Evolutionary conservation across 1,139 yeast species (phyloP).

Genomic region (Saccharomyces hybrid): DNA sequence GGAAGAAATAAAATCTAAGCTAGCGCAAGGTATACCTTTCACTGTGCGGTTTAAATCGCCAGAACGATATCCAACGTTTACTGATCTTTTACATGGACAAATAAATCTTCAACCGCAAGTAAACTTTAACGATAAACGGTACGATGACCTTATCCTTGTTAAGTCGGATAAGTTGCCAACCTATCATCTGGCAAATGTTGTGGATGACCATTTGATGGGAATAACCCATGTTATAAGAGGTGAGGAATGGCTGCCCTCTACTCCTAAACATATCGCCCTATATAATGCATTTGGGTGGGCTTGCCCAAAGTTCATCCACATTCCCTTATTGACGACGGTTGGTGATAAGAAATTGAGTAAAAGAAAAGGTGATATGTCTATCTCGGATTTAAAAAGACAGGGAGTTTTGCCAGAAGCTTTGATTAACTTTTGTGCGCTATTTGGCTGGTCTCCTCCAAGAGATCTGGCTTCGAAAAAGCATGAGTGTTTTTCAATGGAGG

Average conservation of each 20-base stretch:
- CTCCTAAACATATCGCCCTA: slow-evolving; percentile 87
- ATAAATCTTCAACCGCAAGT: slow-evolving; percentile 73
- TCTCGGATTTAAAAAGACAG: slow-evolving; percentile 46
- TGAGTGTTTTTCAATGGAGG: slow-evolving; percentile 53
- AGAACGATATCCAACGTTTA: slow-evolving; percentile 51
- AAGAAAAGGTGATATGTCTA: slow-evolving; percentile 74
- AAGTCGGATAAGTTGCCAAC: slow-evolving; percentile 94
- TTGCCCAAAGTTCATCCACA: slow-evolving; percentile 77
- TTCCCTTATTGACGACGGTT: slow-evolving; percentile 73
- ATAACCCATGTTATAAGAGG: slow-evolving; percentile 94
- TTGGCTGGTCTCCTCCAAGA: slow-evolving; percentile 89
- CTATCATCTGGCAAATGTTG: slow-evolving; percentile 90
- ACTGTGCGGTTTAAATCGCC: slow-evolving; percentile 66
- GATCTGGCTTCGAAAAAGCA: slow-evolving; percentile 43
- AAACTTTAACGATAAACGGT: slow-evolving; percentile 61
- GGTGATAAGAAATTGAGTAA: slow-evolving; percentile 78
- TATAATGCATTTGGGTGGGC: slow-evolving; percentile 83
- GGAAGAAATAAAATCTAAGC: slow-evolving; percentile 36
- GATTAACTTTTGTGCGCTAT: slow-evolving; percentile 76
- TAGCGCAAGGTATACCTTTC: slow-evolving; percentile 34
- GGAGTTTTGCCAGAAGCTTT: slow-evolving; percentile 84
- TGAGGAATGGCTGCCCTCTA: slow-evolving; percentile 95
- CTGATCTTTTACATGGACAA: slow-evolving; percentile 69
- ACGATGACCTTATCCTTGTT: slow-evolving; percentile 80
- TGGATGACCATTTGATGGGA: slow-evolving; percentile 88